Evolutionary conservation across 1,139 yeast species (phyloP), one percentile per base, ranked within the genome.

Genomic region (Diutina siamensis): DNA sequence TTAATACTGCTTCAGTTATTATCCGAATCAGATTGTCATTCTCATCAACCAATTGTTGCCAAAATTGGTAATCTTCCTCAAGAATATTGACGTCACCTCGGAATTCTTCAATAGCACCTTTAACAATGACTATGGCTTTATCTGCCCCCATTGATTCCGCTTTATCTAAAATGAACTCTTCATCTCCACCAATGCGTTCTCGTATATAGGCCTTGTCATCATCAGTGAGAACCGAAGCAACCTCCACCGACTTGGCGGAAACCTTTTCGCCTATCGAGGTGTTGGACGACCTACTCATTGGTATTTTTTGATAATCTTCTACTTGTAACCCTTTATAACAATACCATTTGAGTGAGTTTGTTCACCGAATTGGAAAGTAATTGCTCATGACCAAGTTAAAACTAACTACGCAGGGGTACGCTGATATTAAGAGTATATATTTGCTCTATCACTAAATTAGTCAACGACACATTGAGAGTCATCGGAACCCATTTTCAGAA

Each of bases 401-500:
- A 7, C 9, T 25, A n/a, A n/a, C n/a, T n/a, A n/a, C n/a, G n/a
- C n/a, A n/a, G n/a, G n/a, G n/a, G n/a, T n/a, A n/a, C n/a, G n/a
- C n/a, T n/a, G n/a, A n/a, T n/a, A n/a, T n/a, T n/a, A n/a, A 28
- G 32, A 28, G 12, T 28, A 28, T n/a, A n/a, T n/a, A n/a, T n/a
- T n/a, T n/a, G n/a, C n/a, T n/a, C n/a, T n/a, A n/a, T n/a, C n/a
- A n/a, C n/a, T n/a, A n/a, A n/a, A n/a, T n/a, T 56, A 66, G 52
- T 63, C 71, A 7, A 57, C 64, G 12, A 65, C 71, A 54, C 76
- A 71, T 47, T 69, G 72, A 2, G 55, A 54, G 35, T 57, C 64
- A 28, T 38, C 44, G 7, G 56, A 75, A 45, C n/a, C 83, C 70
- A 35, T 73, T 67, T 21, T 71, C 51, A 5, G 87, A 66, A 12